Evolutionary conservation across 805 yeast genomes (phyloP).

Genomic region (Candida lessepsii): DNA sequence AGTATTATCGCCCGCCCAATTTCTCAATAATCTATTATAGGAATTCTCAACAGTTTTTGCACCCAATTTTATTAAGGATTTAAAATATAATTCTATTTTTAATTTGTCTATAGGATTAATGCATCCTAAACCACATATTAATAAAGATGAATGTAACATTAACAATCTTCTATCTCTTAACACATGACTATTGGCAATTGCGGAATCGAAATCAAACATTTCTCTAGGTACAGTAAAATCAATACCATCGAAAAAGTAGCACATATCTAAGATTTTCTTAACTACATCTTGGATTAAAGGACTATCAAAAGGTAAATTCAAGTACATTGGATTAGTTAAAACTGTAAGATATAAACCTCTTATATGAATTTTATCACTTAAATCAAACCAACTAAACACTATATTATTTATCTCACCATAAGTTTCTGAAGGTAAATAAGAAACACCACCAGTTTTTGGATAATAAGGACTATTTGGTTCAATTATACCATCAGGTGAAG

Average conservation of each 20-base stretch:
- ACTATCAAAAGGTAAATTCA: conserved; percentile 11
- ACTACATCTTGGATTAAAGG: conserved; percentile 18
- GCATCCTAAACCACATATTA: conserved; percentile 17
- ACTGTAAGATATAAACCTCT: conserved; percentile 32
- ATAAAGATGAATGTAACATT: conserved; percentile 17
- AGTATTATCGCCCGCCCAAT: conserved; percentile 14
- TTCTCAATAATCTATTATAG: conserved; percentile 8
- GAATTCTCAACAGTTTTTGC: conserved; percentile 17
- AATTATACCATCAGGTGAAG: conserved; percentile 14
- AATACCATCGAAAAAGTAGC: conserved; percentile 17
- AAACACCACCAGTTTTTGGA: conserved; percentile 16
- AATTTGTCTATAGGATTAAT: conserved; percentile 9
- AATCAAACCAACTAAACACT: conserved; percentile 47
- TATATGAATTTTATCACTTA: conserved; percentile 43
- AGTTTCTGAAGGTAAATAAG: conserved; percentile 16
- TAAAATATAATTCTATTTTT: conserved; percentile 16
- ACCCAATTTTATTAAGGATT: conserved; percentile 14
- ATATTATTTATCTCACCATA: conserved; percentile 17
- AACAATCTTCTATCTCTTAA: conserved; percentile 16
- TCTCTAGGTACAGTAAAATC: conserved; percentile 10
- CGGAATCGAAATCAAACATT: conserved; percentile 10
- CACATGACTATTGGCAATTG: conserved; percentile 6
- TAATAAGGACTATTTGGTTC: conserved; percentile 15
- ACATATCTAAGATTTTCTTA: conserved; percentile 15
- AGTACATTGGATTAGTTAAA: conserved; percentile 17